Base-by-base conservation (phyloP, 306 rosid species). In the Senna tora region DNA sequence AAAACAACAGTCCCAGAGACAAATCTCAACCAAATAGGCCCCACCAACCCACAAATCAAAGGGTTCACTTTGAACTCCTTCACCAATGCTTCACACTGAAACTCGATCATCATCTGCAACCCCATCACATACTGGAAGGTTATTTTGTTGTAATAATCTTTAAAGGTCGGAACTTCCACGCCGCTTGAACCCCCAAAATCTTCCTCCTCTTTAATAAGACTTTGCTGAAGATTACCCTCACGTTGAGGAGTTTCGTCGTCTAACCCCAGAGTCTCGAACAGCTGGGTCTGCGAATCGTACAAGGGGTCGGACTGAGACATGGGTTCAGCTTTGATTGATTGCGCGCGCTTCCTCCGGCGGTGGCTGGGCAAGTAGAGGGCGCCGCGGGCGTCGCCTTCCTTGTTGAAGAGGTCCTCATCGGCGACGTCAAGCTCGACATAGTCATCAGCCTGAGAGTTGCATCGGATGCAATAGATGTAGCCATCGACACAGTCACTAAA, bases 61-160 rank as follows among this genome's bases (percentile, higher is more conserved):
- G 97, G 98, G 42, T 72, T 88, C 42, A 82, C 97, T 72, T 88
- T 86, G 76, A 89, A 90, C 75, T 89, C 90, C 67, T 86, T 83
- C 45, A 87, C 92, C 83, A 93, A 52, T 15, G 83, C 90, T 77
- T 90, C 96, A 5, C 97, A 90, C 19, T 90, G 98, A 79, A 86
- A 80, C 83, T 90, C 83, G 64, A 93, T 68, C 90, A 93, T 89
- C 65, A 89, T 34, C 82, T 90, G 96, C 83, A 90, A 54, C 19
- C 97, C 93, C 84, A 87, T 65, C 28, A 90, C 85, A 53, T 93
- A 93, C 72, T 90, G 81, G 32, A 86, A 56, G 82, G 93, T 87
- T 46, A 83, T 78, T 77, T 87, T 85, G 1, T 77, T 84, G 45
- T 77, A 82, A 54, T 84, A 90, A 49, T 87, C 90, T 17, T 87